These are phyloP conservation scores for Stromatinia cepivora DNA, from an alignment of 2,329 filamentous ascomycete species.

Conservation along the genomic window DNA sequence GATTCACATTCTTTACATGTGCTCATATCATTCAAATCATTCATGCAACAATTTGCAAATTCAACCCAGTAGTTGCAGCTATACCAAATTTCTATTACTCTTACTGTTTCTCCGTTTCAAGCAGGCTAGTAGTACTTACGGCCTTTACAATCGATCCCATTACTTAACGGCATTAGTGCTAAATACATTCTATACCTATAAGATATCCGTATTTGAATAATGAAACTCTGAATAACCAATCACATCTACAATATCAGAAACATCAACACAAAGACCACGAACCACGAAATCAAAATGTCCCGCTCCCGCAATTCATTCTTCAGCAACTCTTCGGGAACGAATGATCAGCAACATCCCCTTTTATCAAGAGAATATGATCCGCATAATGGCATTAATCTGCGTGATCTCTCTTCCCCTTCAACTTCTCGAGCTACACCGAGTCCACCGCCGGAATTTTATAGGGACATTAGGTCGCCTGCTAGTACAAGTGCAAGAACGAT, in stretches of 20 bases:
- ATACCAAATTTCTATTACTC: neutral
- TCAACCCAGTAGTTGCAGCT: neutral
- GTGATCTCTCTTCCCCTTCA: constrained; percentile 16
- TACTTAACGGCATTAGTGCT: neutral
- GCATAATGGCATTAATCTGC: constrained; percentile 8
- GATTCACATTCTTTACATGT: neutral
- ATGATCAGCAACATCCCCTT: constrained; percentile 19
- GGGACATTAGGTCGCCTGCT: constrained; percentile 11
- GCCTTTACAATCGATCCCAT: neutral
- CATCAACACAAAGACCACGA: neutral
- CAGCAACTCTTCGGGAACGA: constrained; percentile 1
- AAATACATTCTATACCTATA: neutral
- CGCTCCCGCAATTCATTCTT: constrained; percentile 16
- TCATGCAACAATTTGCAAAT: neutral
- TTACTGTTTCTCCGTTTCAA: neutral
- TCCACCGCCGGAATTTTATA: constrained; percentile 20
- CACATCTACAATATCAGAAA: neutral
- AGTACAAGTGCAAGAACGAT: constrained; percentile 3
- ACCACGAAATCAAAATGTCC: constrained; percentile 12
- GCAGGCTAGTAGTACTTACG: neutral
- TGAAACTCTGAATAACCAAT: neutral
- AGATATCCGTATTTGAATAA: neutral
- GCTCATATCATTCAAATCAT: neutral
- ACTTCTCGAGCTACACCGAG: constrained; percentile 12
- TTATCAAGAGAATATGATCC: neutral